A percentile compares a stretch with the other conserved stretches of the same genome.
Evolutionary conservation across 2,329 filamentous ascomycete genomes (phyloP).

Genomic region (Reticulascus tulasneorum): DNA sequence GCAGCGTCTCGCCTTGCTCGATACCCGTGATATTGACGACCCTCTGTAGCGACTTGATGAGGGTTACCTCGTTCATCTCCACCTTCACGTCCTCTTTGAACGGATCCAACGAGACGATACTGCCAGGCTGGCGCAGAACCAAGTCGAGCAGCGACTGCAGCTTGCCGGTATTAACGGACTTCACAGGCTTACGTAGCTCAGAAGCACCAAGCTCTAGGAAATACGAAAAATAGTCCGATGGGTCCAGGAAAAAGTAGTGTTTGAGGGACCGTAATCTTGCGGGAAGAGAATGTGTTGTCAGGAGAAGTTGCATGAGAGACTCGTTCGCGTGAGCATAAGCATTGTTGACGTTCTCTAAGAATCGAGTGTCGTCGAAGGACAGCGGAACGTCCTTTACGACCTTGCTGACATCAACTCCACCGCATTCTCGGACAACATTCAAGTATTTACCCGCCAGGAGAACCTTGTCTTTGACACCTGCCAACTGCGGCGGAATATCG

Average conservation of each 20-base stretch:
- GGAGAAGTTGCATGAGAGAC: conserved; percentile 81
- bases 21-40: conserved; percentile 96
- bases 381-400: conserved; percentile 82
- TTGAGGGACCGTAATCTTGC: conserved; percentile 86
- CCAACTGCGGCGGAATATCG: conserved; percentile 87
- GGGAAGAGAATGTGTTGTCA: conserved; percentile 89
- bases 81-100: conserved; percentile 99
- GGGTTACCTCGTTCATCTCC: conserved; percentile 89
- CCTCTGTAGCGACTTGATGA: conserved; percentile 91
- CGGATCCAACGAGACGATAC: conserved; percentile 86
- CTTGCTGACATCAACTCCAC: conserved; percentile 90
- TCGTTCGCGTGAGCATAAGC: conserved; percentile 96
- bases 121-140: conserved; percentile 92
- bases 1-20: conserved; percentile 80
- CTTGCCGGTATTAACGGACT: conserved; percentile 85
- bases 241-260: conserved; percentile 98
- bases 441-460: conserved; percentile 94
- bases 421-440: conserved; percentile 95
- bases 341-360: conserved; percentile 91
- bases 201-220: conserved; percentile 89
- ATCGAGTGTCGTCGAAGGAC: conserved; percentile 86
- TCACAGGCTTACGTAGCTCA: conserved; percentile 85
- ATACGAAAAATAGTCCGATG: conserved; percentile 96
- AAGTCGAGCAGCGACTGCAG: conserved; percentile 94
- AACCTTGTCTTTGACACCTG: conserved; percentile 89